Conservation (phyloP, 179 eudicot genomes). For the Vitellaria paradoxa region DNA sequence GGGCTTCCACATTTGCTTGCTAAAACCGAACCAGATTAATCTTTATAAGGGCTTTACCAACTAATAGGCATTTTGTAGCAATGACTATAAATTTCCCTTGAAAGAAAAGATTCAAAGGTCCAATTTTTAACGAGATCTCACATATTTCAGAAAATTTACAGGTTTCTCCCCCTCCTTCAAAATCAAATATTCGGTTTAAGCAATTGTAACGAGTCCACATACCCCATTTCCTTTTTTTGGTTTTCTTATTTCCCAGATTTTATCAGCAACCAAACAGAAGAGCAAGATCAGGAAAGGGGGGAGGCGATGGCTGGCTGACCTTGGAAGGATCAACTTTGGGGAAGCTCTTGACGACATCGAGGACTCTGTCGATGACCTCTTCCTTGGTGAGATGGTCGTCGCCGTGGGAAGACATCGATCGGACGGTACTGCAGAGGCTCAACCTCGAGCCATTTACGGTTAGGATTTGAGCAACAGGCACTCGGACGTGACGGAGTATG, state of each 20-base stretch:
- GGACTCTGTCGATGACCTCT: constrained; percentile 64
- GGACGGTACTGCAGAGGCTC: constrained; percentile 19
- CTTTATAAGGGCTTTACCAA: not conserved
- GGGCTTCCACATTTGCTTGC: not conserved
- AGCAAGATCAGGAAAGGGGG: not conserved
- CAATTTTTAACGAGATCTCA: not conserved
- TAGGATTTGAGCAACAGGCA: constrained; percentile 24
- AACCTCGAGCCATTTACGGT: constrained; percentile 20
- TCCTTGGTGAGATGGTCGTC: constrained; percentile 76
- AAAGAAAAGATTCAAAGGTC: not conserved
- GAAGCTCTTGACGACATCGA: constrained; percentile 71
- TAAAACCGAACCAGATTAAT: not conserved
- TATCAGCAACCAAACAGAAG: not conserved
- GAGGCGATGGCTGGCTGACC: constrained; percentile 29
- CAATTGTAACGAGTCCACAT: too few species aligned
- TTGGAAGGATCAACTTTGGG: constrained; percentile 92
- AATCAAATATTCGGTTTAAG: not conserved
- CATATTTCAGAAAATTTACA: not conserved
- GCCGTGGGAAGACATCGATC: constrained; percentile 62
- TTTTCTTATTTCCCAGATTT: not conserved
- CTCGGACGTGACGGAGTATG: constrained; percentile 27
- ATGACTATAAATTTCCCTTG: not conserved
- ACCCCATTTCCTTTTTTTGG: not conserved
- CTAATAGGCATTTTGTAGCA: not conserved
- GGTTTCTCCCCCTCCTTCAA: too few species aligned